Evolutionary conservation across 2,329 filamentous ascomycete species (phyloP).

Genomic region (Septoria petroselini): DNA sequence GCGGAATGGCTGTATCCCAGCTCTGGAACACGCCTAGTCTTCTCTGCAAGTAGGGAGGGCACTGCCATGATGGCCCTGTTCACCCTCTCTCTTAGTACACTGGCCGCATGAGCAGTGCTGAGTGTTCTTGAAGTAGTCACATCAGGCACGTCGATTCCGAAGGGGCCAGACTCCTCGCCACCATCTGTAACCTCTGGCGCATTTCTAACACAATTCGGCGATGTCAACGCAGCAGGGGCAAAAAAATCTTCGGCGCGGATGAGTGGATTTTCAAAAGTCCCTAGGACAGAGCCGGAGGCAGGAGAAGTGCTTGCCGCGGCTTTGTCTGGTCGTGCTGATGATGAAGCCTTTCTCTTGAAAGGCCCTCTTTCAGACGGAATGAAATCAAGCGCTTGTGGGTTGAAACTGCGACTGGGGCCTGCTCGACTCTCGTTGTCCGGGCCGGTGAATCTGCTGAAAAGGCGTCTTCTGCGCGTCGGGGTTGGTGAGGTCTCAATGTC

Average conservation of each 20-base stretch:
- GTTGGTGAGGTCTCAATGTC: background rate
- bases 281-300: background rate
- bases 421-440: background rate
- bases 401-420: constrained; percentile 15
- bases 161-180: constrained; percentile 12
- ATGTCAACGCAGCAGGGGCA: constrained; percentile 10
- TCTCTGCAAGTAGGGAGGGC: constrained; percentile 9
- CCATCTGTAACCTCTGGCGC: constrained; percentile 3
- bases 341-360: constrained; percentile 33
- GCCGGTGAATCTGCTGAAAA: background rate
- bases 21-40: constrained; percentile 4
- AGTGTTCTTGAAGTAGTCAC: background rate
- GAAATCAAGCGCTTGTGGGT: constrained; percentile 29
- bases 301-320: constrained; percentile 14
- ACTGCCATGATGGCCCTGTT: constrained; percentile 13
- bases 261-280: constrained; percentile 16
- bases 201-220: background rate
- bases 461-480: constrained; percentile 2
- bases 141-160: constrained; percentile 15
- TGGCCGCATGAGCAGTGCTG: background rate
- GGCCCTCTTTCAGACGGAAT: constrained; percentile 25
- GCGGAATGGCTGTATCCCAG: constrained; percentile 19
- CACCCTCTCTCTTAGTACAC: constrained; percentile 10
- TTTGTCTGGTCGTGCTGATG: constrained; percentile 22
- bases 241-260: constrained; percentile 26